Evolutionary conservation across 116 monocot genomes (phyloP), one percentile per base, ranked within the genome.

Genomic region (Phalaenopsis hybrid): DNA sequence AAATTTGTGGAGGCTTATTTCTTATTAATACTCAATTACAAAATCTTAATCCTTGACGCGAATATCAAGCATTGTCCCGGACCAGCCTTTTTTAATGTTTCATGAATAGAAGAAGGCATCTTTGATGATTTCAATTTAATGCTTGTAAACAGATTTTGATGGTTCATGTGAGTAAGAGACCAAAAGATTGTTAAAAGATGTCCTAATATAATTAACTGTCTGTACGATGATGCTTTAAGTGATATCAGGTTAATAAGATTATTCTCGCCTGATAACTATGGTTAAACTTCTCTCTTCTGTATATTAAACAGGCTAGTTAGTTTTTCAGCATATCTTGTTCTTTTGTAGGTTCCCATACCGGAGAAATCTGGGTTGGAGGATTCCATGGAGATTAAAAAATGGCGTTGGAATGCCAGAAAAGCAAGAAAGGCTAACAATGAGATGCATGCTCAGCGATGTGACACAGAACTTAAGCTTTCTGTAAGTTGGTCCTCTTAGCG

Each of bases 401-500:
- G 94, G 94, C 85, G 75, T 50, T 92, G 90, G 92, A 82, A 69
- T 46, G 52, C 78, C 45, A 92, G 78, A 85, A 92, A 89, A 83
- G 88, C 86, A 49, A 90, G 88, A 73, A 94, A 94, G 81, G 79
- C 86, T 34, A 94, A 94, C 79, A 85, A 41, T 78, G 94, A 94
- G 82, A 89, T 90, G 86, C 90, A 94, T 85, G 87, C 92, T 80
- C 88, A 87, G 78, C 84, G 90, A 81, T 94, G 92, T 85, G 94
- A 94, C 77, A 90, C 80, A 44, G 92, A 94, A 82, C 92, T 94
- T 86, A 92, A 90, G 82, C 92, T 94, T 77, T 89, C 87, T 84
- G 94, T 94, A 89, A 79, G 83, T 13, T 10, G 8, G 55, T 15
- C 3, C 55, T 55, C 55, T 55, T 55, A 55, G 55, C 15, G 55